Evolutionary conservation across 805 yeast species (phyloP), one percentile per base, ranked within the genome.

Genomic region (Lachancea sp.): DNA sequence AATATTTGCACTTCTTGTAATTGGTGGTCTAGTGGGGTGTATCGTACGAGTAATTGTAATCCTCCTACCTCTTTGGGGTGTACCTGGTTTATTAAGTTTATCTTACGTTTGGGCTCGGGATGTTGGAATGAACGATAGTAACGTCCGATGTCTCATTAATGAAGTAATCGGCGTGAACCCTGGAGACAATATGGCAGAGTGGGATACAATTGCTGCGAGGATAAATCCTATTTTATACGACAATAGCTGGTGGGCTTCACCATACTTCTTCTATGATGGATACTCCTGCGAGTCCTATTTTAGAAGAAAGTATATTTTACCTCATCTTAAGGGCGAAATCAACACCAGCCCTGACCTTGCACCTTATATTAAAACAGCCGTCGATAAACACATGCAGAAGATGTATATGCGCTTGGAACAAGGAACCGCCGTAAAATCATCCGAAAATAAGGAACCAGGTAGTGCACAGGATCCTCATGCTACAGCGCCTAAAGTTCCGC

Each of bases 231-330:
- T 41, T 12, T 33, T 44, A 28, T 24, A 31, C 22, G 35, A 26
- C 15, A 41, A 44, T 20, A 22, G 20, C 31, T 17, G 26, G n/a
- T 26, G 29, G 9, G 34, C 41, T 5, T 26, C 47, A 23, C 45
- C 42, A 11, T 36, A 44, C 24, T 44, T 41, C 15, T 28, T 28
- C 17, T 28, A 28, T 15, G 30, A 28, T 15, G 30, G 30, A 3
- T 5, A 13, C 5, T 11, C 13, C 12, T 28, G 30, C 17, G 18
- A 12, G 4, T 8, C 18, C 11, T 5, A 9, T 12, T 28, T 28
- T 9, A 28, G 6, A 5, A 9, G 16, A 3, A 12, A 13, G 6
- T 28, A 5, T 18, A 18, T 28, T 18, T 3, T 18, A 9, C 16
- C 18, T 9, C 30, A 28, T 12, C 9, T 28, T 16, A 28, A 28